Evolutionary conservation across 176 grass and related monocot species (phyloP).

Genomic region (Canna indica): DNA sequence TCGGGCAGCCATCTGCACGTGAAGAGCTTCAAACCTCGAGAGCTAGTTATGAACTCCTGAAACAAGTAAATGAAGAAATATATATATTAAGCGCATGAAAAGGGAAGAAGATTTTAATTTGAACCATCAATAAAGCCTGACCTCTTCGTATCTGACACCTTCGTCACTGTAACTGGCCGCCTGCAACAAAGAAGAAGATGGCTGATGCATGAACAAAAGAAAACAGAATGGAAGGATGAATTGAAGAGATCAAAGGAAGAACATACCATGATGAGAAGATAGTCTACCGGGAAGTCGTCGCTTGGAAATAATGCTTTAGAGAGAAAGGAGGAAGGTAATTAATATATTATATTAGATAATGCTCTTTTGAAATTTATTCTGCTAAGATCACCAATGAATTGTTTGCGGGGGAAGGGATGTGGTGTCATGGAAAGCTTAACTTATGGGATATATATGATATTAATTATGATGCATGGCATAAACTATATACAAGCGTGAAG

Average conservation of each 20-base stretch:
- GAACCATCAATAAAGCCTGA: neutral
- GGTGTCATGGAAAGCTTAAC: too few relatives aligned
- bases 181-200: neutral
- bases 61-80: neutral
- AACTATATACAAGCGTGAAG: too few relatives aligned
- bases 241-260: neutral
- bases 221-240: neutral
- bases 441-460: too few relatives aligned
- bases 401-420: too few relatives aligned
- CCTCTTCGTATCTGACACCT: slow-evolving; percentile 22
- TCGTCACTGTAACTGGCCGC: neutral
- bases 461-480: too few relatives aligned
- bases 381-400: too few relatives aligned
- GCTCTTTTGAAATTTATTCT: too few relatives aligned
- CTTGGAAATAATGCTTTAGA: too few relatives aligned
- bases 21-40: slow-evolving; percentile 37
- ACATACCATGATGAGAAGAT: neutral
- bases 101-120: neutral
- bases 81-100: neutral
- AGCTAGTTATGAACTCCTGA: slow-evolving; percentile 50
- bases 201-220: neutral
- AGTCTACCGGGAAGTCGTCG: too few relatives aligned
- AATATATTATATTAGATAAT: too few relatives aligned
- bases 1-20: slow-evolving; percentile 38
- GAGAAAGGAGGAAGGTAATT: too few relatives aligned